Evolutionary conservation across 1,284 basidiomycete species (phyloP), one percentile per base, ranked within the genome.

Genomic region (Prillingera fragicola): DNA sequence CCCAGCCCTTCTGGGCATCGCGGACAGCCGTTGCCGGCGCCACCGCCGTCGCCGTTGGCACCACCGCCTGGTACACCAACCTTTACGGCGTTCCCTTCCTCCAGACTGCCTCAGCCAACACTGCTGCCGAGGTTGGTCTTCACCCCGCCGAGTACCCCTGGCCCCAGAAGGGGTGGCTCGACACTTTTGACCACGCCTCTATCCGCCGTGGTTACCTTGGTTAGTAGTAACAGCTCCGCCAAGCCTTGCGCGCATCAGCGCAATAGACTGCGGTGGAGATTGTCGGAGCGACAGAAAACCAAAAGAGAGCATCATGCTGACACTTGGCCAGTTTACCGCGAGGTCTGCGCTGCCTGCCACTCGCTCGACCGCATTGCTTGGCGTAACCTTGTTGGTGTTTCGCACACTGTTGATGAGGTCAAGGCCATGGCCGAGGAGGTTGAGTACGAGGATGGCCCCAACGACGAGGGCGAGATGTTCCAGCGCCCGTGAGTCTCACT

Each of bases 311-410:
- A 28, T 10, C 10, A 10, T 28, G 15, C n/a, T 10, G 33, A 8
- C 17, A 22, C 13, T 31, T 13, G 18, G 13, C 18, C 38, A 73
- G 95, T 99, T 40, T 99, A 99, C 79, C 88, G 91, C 51, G 94
- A 98, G 76, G 95, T 99, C 48, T 98, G 95, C 73, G 87, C 94
- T 6, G 88, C 95, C 14, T 99, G 95, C 75, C 95, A 99, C 74
- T 98, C 95, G 36, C 83, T 99, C 50, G 89, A 98, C 77, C 90
- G 95, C 63, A 92, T 98, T 69, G 95, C 95, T 52, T 99, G 95
- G 95, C 88, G 95, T 69, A 99, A 98, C 77, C 78, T 99, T 50
- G 95, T 99, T 59, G 95, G 91, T 67, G 89, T 96, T 48, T 96
- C 91, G 28, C 95, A 98, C 76, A 89, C 85, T 53, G 94, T 80